Evolutionary conservation across 768 basidiomycete species (phyloP).

Genomic region (Tricholomella constricta): DNA sequence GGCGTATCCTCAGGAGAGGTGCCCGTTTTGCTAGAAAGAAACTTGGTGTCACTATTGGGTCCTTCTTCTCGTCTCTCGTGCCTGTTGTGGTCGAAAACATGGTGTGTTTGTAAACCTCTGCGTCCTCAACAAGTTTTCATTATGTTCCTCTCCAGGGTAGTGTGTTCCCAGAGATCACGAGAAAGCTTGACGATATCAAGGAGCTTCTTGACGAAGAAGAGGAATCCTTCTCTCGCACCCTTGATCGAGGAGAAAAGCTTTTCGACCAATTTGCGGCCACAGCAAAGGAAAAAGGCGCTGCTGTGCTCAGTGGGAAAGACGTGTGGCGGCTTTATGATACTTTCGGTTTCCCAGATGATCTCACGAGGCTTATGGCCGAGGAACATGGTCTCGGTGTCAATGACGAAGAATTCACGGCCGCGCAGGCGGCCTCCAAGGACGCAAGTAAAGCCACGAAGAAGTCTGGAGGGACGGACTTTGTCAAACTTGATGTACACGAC

Average conservation of each 20-base stretch:
- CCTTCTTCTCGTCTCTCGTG: slow-evolving; percentile 91
- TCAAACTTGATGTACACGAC: slow-evolving; percentile 96
- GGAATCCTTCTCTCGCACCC: slow-evolving; percentile 94
- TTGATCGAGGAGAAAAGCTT: slow-evolving; percentile 94
- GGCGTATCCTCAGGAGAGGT: slow-evolving; percentile 90
- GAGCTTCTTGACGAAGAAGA: slow-evolving; percentile 98
- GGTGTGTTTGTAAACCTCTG: slow-evolving; percentile 49
- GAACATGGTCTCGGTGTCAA: slow-evolving; percentile 86
- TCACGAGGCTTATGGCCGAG: slow-evolving; percentile 97
- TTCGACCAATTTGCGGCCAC: slow-evolving; percentile 85
- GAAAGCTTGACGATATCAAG: slow-evolving; percentile 79
- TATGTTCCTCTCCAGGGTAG: slow-evolving; percentile 53
- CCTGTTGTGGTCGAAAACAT: slow-evolving; percentile 89
- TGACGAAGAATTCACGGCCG: slow-evolving; percentile 85
- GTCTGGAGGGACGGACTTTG: slow-evolving; percentile 62
- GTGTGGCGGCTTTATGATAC: slow-evolving; percentile 99
- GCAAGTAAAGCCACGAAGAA: slow-evolving; percentile 86
- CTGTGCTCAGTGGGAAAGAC: slow-evolving; percentile 82
- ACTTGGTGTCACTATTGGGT: slow-evolving; percentile 87
- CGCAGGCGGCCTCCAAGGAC: slow-evolving; percentile 85
- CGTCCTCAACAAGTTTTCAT: neutral
- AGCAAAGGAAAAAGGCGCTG: slow-evolving; percentile 62
- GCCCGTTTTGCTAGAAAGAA: slow-evolving; percentile 97
- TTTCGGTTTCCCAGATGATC: slow-evolving; percentile 96
- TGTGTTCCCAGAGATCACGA: slow-evolving; percentile 92